Evolutionary conservation across 2,329 filamentous ascomycete species (phyloP), one percentile per base, ranked within the genome.

Genomic region (Colletotrichum eremochloae): DNA sequence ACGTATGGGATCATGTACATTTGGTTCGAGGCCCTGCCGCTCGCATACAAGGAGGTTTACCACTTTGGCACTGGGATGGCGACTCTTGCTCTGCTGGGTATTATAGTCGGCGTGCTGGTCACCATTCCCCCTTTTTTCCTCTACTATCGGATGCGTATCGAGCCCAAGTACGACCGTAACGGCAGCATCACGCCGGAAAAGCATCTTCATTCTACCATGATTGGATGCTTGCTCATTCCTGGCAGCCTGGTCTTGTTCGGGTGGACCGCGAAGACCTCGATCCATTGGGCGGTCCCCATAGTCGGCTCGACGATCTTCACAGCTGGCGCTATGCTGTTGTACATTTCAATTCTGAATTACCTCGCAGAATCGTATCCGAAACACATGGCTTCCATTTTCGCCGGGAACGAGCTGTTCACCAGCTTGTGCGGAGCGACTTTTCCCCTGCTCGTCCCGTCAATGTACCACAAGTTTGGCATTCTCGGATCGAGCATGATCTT

Each of bases 1-100:
- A 52, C 53, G 1, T 73, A 73, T 31, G 67, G 67, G 8, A 14
- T 73, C n/a, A 71, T 73, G 67, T 73, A 73, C 44, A 72, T 71
- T 20, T 73, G 67, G 67, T 73, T 73, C 44, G 71, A 73, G 57
- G 24, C 56, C 11, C 20, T 73, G 3, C 71, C 71, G 2, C 11
- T 58, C 9, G 68, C 58, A 1, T 73, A 70, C 12, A 29, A 29
- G 8, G 15, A 52, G 1, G 40, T 74, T 3, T 78, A 78, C 42
- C 74, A 74, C 5, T 76, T 72, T 33, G 48, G 48, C 18, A 55
- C 56, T 0, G 70, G 70, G 5, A 56, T 40, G 5, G 48, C 42
- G 29, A 56, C 40, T 9, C 46, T 62, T 6, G 53, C 70, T 8
- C 42, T 72, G 3, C 33, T 72, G 20, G 67, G 70, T 11, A 48